Percentiles rank a stretch among this genome's conserved stretches.
phyloP scores from a whole-genome alignment of 805 yeast species.

The Hanseniaspora vineae region DNA sequence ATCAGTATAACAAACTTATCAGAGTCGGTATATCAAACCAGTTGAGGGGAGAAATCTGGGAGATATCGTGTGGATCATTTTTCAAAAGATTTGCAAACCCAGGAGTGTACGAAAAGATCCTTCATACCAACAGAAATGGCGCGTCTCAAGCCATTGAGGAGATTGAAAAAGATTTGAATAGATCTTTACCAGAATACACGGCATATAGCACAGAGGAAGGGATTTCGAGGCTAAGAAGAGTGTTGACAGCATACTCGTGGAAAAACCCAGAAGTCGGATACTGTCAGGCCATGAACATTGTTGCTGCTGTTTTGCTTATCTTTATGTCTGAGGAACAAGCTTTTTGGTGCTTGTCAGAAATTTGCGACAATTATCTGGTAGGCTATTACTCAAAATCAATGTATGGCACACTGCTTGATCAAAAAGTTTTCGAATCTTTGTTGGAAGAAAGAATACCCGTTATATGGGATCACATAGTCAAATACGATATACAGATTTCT shows the following conservation, averaged over 20 bases:
- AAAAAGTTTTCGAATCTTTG: constrained; percentile 80
- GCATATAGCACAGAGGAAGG: constrained; percentile 87
- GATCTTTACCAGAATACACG: constrained; percentile 91
- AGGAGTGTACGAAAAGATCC: constrained; percentile 43
- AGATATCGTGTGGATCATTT: constrained; percentile 76
- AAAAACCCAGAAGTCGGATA: constrained; percentile 94
- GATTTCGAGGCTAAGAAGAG: constrained; percentile 70
- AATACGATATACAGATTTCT: constrained; percentile 77
- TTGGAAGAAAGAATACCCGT: constrained; percentile 85
- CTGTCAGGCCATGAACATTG: constrained; percentile 98
- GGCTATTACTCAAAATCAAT: constrained; percentile 94
- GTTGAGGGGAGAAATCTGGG: constrained; percentile 95
- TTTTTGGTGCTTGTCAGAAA: constrained; percentile 73
- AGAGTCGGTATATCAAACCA: constrained; percentile 92
- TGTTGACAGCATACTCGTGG: constrained; percentile 91
- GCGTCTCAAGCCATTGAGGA: constrained; percentile 84
- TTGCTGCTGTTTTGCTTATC: constrained; percentile 63
- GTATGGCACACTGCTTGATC: constrained; percentile 94
- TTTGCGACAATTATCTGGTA: constrained; percentile 80
- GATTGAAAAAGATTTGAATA: constrained; percentile 86
- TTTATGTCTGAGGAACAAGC: constrained; percentile 96
- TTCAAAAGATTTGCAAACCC: constrained; percentile 52
- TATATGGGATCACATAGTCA: constrained; percentile 67
- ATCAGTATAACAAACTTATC: constrained; percentile 66
- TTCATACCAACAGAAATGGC: constrained; percentile 49